Base-by-base conservation (phyloP, 2,329 filamentous ascomycete species). In the Lasiodiplodia gonubiensis region DNA sequence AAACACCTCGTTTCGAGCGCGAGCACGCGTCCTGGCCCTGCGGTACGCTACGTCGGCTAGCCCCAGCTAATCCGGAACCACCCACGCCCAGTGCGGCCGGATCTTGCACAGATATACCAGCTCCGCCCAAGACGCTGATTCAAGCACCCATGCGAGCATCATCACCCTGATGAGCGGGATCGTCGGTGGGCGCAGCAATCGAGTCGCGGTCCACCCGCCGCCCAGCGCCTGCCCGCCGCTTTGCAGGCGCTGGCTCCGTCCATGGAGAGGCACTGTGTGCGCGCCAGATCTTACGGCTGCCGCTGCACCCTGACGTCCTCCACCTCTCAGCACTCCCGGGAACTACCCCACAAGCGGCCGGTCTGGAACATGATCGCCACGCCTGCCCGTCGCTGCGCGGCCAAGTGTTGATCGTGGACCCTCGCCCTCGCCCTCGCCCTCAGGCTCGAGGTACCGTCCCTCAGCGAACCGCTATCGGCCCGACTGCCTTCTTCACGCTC, bases 81-180 rank as follows among this genome's bases (percentile, higher is more conserved):
- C 49, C 33, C 35, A 54, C 49, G 59, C 23, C 59, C 42, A 23
- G 57, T 37, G 59, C 42, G 25, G 39, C 25, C 59, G 59, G 42
- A 63, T 63, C 59, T 63, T 48, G 59, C 42, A 37, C 16, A 51
- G 42, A 63, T 51, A 51, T 51, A 63, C 10, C 46, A 51, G 39
- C 57, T 30, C n/a, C 18, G 25, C 21, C 35, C 54, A 59, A 37
- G 42, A 21, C 25, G 27, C 59, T 63, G 59, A 63, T 51, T 63
- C 59, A 63, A 49, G 59, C 39, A 61, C 57, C 57, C 59, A 60
- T 63, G 59, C 46, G 46, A 51, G 42, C 59, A 63, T 63, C 59
- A 63, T 63, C 59, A 63, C 59, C 59, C 59, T 63, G 59, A 63
- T 63, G 59, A 63, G 59, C 59, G 59, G 42, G 59, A 63, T 63